Evolutionary conservation across 768 basidiomycete genomes (phyloP).

Genomic region (Tylopilus subfusipes): DNA sequence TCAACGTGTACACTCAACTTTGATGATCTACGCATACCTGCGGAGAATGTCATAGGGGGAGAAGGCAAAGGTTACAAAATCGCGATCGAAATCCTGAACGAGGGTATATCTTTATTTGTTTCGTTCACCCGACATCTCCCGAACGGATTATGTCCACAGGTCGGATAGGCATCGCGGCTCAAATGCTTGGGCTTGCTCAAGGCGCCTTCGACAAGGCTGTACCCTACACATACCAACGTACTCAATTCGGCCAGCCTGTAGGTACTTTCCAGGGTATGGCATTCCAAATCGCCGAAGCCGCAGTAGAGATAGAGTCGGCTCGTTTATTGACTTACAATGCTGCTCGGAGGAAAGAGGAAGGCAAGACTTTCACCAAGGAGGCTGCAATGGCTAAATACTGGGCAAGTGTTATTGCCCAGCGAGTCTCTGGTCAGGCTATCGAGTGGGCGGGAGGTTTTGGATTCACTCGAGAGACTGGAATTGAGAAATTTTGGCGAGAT

Average conservation of each 20-base stretch:
- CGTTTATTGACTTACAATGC: constrained; percentile 95
- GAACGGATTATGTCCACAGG: constrained; percentile 34
- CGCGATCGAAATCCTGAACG: constrained; percentile 95
- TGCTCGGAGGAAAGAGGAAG: constrained; percentile 91
- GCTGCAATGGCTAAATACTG: constrained; percentile 99
- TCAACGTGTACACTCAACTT: constrained; percentile 94
- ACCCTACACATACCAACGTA: constrained; percentile 91
- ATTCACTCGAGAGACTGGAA: constrained; percentile 89
- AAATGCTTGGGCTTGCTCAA: constrained; percentile 97
- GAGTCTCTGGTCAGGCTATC: constrained; percentile 83
- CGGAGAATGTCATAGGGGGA: constrained; percentile 88
- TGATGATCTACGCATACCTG: constrained; percentile 84
- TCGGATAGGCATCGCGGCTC: constrained; percentile 96
- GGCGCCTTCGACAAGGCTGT: constrained; percentile 95
- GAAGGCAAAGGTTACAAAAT: constrained; percentile 94
- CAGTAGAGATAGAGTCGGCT: constrained; percentile 85
- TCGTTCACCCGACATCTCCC: background rate
- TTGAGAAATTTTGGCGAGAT: constrained; percentile 96
- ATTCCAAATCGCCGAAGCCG: constrained; percentile 89
- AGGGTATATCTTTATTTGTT: constrained; percentile 46
- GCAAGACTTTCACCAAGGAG: constrained; percentile 80
- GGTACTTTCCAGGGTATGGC: constrained; percentile 96
- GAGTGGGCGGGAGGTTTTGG: constrained; percentile 96
- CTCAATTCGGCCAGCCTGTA: constrained; percentile 91
- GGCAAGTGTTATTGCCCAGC: constrained; percentile 84